Evolutionary conservation across 352 stramenopile species (phyloP).

Genomic region (Pythium insidiosum): DNA sequence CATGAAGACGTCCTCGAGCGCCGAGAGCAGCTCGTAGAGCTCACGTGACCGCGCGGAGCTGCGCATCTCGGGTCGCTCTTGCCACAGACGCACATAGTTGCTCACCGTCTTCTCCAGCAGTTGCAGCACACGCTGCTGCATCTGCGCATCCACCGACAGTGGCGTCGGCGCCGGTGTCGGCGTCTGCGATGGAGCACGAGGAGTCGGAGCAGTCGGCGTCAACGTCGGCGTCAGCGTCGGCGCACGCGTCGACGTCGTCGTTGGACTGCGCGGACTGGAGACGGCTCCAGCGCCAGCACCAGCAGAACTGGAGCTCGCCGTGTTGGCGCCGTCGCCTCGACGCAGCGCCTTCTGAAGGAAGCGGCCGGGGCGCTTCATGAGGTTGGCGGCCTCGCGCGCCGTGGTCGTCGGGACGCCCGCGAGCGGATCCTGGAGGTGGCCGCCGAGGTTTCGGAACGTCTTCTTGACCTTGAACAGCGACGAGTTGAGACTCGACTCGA

Average conservation of each 20-base stretch:
- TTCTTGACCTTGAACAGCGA: conserved; percentile 71
- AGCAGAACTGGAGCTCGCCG: too few species aligned
- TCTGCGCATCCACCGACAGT: conserved; percentile 4
- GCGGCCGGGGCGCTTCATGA: conserved; percentile 64
- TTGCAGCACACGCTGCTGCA: conserved; percentile 43
- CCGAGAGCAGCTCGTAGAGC: conserved; percentile 58
- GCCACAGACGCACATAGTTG: conserved; percentile 51
- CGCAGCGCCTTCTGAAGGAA: conserved; percentile 48
- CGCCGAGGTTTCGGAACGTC: conserved; percentile 51
- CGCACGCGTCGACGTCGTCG: neutral
- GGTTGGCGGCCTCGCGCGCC: conserved; percentile 43
- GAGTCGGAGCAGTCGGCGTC: conserved; percentile 1
- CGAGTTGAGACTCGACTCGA: conserved; percentile 63
- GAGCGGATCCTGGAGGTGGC: conserved; percentile 27
- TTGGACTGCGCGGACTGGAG: neutral
- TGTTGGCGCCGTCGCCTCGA: conserved; percentile 1
- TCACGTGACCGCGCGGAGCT: conserved; percentile 54
- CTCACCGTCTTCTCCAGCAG: conserved; percentile 49
- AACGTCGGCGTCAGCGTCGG: conserved; percentile 3
- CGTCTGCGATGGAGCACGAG: neutral
- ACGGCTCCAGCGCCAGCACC: neutral
- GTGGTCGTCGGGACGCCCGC: conserved; percentile 11
- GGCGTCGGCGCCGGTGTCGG: neutral
- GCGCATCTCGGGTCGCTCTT: conserved; percentile 54
- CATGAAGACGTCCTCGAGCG: conserved; percentile 64